Evolutionary conservation across 2,329 filamentous ascomycete species (phyloP).

Genomic region (Phyllosticta paracitricarpa): DNA sequence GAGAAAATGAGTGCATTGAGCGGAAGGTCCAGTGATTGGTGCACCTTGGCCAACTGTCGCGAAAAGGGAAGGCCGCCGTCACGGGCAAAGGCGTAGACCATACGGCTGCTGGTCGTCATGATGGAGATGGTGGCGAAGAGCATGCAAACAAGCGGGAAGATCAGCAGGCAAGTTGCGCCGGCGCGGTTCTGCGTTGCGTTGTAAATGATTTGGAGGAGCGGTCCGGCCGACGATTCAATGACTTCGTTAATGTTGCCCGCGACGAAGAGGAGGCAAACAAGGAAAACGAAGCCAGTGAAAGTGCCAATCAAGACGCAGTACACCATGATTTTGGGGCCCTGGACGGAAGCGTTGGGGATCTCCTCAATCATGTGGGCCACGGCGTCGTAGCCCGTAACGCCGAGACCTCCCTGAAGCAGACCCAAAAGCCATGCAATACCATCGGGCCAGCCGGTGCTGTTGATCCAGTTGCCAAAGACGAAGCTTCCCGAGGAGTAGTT

Average conservation of each 20-base stretch:
- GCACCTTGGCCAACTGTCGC: conserved; percentile 49
- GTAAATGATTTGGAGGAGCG: conserved; percentile 52
- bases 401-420: conserved; percentile 44
- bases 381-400: conserved; percentile 45
- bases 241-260: conserved; percentile 46
- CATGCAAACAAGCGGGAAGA: conserved; percentile 56
- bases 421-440: conserved; percentile 47
- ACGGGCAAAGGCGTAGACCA: conserved; percentile 57
- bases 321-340: conserved; percentile 58
- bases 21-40: conserved; percentile 52
- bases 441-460: conserved; percentile 59
- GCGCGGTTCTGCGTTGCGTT: conserved; percentile 52
- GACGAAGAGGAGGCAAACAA: conserved; percentile 55
- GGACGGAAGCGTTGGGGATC: conserved; percentile 46
- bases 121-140: conserved; percentile 54
- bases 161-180: conserved; percentile 54
- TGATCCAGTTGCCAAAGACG: conserved; percentile 59
- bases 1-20: conserved; percentile 57
- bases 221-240: conserved; percentile 46
- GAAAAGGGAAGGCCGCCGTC: conserved; percentile 59
- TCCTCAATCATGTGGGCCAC: conserved; percentile 50
- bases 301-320: conserved; percentile 54
- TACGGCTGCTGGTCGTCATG: conserved; percentile 56
- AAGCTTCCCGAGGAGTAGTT: conserved; percentile 54
- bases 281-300: conserved; percentile 52